Evolutionary conservation across 1,139 yeast genomes (phyloP).

Genomic region (Eremothecium sinecaudum): DNA sequence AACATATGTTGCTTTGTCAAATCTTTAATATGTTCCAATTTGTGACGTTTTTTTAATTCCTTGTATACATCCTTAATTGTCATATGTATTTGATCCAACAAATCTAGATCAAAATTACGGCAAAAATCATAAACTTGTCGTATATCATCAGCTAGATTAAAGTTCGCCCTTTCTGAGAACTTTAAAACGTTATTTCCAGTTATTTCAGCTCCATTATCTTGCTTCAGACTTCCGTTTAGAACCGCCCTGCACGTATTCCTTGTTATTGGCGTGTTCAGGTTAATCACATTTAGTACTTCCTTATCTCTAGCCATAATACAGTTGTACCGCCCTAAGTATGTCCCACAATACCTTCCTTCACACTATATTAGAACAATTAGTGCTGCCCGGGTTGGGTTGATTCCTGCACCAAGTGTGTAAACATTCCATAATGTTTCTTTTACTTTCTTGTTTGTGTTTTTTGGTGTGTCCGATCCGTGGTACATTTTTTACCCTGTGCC

Average conservation of each 20-base stretch:
- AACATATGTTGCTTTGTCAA: slow-evolving; percentile 21
- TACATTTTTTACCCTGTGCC: not conserved
- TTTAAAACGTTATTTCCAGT: not conserved
- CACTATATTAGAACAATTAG: no score
- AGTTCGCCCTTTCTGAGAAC: not conserved
- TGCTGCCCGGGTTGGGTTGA: no score
- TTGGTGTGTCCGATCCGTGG: slow-evolving; percentile 3
- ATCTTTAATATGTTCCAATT: slow-evolving; percentile 11
- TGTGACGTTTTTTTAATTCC: slow-evolving; percentile 15
- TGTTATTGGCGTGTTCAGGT: slow-evolving; percentile 16
- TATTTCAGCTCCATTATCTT: slow-evolving; percentile 3
- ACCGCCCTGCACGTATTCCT: slow-evolving; percentile 2
- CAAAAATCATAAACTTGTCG: slow-evolving; percentile 1
- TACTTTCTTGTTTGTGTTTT: slow-evolving; percentile 5
- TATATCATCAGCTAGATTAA: slow-evolving; percentile 1
- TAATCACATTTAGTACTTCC: slow-evolving; percentile 21
- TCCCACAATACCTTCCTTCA: no score
- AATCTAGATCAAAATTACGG: not conserved
- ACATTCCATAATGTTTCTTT: no score
- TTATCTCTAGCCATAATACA: slow-evolving; percentile 16
- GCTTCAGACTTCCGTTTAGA: slow-evolving; percentile 3
- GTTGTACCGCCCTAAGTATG: no score
- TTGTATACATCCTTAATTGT: slow-evolving; percentile 11
- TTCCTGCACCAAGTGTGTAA: no score
- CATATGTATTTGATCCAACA: not conserved